Evolutionary conservation across 2,329 filamentous ascomycete species (phyloP), one percentile per base, ranked within the genome.

Genomic region (Apiospora aurea): DNA sequence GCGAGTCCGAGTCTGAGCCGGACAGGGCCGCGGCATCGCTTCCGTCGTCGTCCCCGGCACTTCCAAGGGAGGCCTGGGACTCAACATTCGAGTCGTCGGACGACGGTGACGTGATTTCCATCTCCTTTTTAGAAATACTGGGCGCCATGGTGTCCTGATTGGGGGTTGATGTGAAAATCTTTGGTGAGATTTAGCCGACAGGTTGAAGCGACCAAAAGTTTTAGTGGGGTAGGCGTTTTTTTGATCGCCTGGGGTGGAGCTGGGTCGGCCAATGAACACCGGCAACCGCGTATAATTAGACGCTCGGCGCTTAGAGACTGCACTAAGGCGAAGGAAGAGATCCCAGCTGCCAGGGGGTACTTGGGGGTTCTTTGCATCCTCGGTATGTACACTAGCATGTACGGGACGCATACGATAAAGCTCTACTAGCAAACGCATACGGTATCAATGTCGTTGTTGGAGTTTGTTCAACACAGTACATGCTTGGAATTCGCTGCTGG

Each of bases 1-100:
- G 83, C 72, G 83, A 85, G 75, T 89, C 87, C 47, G 87, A 89
- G 76, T 81, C 81, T 53, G 76, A 75, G 18, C 69, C 76, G 26
- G 76, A 77, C 49, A 72, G 74, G 26, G 73, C 73, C 34, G 44
- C 69, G 68, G 57, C 70, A 67, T 79, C 77, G 26, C 68, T 69
- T 24, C 68, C 68, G 4, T 18, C 47, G 10, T 29, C 34, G 18
- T 69, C 68, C 34, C 21, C 38, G 68, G 26, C 47, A 49, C 64
- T 67, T n/a, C 53, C 29, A 38, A n/a, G 2, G 13, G 53, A 38
- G 29, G 11, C 53, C 51, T 34, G 26, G 29, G 53, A 61, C 53
- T 75, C 74, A 70, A 76, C 72, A 53, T 78, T 75, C 74, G 75
- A 75, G 70, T 76, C 57, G 70, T 76, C 57, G 57, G 57, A 64